phyloP scores from a whole-genome alignment of 2,329 filamentous ascomycete species.

The Fragosphaeria purpurea region DNA sequence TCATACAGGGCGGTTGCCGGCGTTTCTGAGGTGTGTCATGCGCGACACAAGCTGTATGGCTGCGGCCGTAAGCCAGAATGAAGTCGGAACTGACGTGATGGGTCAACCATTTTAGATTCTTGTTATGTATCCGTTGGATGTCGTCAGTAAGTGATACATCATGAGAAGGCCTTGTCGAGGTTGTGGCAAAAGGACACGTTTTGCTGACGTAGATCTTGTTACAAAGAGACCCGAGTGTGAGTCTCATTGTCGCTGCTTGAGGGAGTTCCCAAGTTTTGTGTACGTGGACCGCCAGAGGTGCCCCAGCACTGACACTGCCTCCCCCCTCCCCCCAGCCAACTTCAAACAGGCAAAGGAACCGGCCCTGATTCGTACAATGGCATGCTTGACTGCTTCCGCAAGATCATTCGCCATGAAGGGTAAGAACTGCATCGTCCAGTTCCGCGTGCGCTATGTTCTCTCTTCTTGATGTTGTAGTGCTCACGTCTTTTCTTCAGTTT shows the following conservation, averaged over 20 bases:
- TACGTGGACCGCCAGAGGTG: too few species aligned
- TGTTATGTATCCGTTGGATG: conserved; percentile 95
- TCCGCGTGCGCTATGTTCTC: too few species aligned
- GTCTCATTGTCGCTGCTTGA: conserved; percentile 9
- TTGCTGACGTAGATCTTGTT: too few species aligned
- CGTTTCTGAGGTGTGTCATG: conserved; percentile 76
- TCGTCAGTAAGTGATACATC: conserved; percentile 67
- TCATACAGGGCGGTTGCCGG: conserved; percentile 73
- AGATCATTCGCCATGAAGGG: conserved; percentile 96
- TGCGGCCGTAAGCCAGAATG: too few species aligned
- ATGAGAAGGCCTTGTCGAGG: too few species aligned
- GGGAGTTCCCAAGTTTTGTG: too few species aligned
- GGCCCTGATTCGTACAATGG: conserved; percentile 85
- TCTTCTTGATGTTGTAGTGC: background rate
- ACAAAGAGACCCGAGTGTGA: conserved; percentile 13
- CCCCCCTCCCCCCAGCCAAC: conserved; percentile 48
- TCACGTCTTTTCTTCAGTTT: conserved; percentile 40
- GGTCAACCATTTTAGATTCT: conserved; percentile 52
- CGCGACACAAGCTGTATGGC: background rate
- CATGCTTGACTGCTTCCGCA: conserved; percentile 96
- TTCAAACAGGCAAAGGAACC: conserved; percentile 64
- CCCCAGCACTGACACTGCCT: too few species aligned
- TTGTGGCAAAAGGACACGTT: too few species aligned
- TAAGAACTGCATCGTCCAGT: conserved; percentile 29
- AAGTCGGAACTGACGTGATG: conserved; percentile 3